Base-by-base conservation (phyloP, 768 basidiomycete genomes). In the Mrakia hoshinonis region DNA sequence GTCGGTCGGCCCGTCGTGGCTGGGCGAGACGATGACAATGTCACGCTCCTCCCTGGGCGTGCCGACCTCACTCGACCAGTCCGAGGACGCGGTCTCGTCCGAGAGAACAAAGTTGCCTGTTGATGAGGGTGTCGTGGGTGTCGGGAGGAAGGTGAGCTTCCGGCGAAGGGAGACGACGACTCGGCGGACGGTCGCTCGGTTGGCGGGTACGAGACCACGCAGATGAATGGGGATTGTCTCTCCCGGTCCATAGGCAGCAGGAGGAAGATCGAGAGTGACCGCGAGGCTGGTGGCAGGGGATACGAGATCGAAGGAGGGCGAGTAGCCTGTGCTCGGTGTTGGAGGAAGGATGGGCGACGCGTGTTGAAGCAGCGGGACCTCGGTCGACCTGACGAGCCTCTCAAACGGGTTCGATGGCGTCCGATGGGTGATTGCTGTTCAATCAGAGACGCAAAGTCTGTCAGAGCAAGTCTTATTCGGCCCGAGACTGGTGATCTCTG, bases 61-160 rank as follows among this genome's bases (percentile, higher is more conserved):
- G 36, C 22, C 22, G 34, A 61, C 58, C 34, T 61, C 58, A 31
- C 58, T 61, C 11, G 49, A 61, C 58, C 58, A 61, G n/a, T 61
- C 58, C 22, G 58, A 61, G 31, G 34, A 31, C 11, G 31, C 34
- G 7, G 58, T 38, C 22, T 18, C 34, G 43, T 43, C 43, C 43
- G 43, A 43, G 43, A 43, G 6, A 15, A 43, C 43, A 43, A 43
- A 43, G 43, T 15, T 43, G 15, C 43, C 43, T 6, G 43, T 43
- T 15, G 43, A 43, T 6, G 43, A 43, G 7, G 43, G 43, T 43
- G 43, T 43, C 43, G 43, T 6, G 7, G 43, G 43, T 6, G 15
- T 43, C 15, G 58, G 58, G n/a, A 61, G 58, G 58, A 61, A 61
- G 15, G 31, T 36, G 34, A 61, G 58, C 36, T 34, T 36, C 34